Conservation (phyloP, 306 rosid species). For the Vigna nakashimae region DNA sequence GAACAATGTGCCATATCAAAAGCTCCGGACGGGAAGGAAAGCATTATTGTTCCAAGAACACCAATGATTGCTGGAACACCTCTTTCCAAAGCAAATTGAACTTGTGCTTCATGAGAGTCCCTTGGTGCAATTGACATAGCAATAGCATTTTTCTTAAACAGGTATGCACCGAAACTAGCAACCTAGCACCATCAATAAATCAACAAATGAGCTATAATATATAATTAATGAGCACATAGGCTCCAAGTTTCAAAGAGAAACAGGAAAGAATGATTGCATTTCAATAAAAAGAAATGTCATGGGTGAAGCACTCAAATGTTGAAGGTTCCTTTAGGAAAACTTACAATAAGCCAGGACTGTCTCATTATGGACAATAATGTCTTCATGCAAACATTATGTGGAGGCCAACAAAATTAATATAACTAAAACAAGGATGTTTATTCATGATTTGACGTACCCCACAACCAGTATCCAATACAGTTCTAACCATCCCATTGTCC, state of each 20-base stretch:
- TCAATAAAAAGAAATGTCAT: slow-evolving; percentile 14
- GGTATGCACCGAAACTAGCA: slow-evolving; percentile 88
- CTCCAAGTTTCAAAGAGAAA: slow-evolving; percentile 21
- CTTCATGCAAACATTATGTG: slow-evolving; percentile 18
- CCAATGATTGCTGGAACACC: slow-evolving; percentile 90
- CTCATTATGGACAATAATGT: slow-evolving; percentile 13
- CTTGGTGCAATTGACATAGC: slow-evolving; percentile 85
- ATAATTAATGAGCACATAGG: slow-evolving; percentile 10
- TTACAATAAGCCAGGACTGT: not conserved
- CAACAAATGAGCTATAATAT: slow-evolving; percentile 34
- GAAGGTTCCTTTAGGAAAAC: slow-evolving; percentile 12
- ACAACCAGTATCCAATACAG: slow-evolving; percentile 85
- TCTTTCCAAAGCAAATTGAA: slow-evolving; percentile 92
- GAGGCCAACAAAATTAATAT: slow-evolving; percentile 17
- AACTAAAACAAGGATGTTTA: slow-evolving; percentile 23
- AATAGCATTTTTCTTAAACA: slow-evolving; percentile 71
- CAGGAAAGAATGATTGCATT: not conserved
- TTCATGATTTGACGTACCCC: slow-evolving; percentile 64
- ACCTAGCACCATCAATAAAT: slow-evolving; percentile 59
- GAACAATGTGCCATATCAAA: slow-evolving; percentile 96
- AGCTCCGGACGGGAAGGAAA: slow-evolving; percentile 79
- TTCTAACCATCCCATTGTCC: slow-evolving; percentile 75
- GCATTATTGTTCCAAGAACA: slow-evolving; percentile 83
- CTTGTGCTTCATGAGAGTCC: slow-evolving; percentile 93
- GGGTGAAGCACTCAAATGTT: slow-evolving; percentile 35